phyloP scores from a whole-genome alignment of 2,329 filamentous ascomycete genomes.

The Myrmaecium sp. region DNA sequence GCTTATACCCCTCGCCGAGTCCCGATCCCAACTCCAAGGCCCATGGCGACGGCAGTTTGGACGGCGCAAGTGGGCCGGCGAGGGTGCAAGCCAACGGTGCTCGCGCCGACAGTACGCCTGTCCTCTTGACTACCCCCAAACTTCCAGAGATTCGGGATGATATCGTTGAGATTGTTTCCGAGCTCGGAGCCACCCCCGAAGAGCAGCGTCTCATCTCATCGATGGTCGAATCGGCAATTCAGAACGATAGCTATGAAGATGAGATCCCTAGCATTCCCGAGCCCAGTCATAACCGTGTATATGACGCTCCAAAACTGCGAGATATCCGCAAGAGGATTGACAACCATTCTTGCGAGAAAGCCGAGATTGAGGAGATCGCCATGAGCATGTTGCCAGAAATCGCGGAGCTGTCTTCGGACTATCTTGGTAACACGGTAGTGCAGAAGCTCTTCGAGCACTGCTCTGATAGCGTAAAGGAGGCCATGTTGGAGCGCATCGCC shows the following conservation, averaged over 20 bases:
- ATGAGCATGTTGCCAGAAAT: conserved; percentile 93
- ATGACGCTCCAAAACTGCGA: conserved; percentile 84
- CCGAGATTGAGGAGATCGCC: conserved; percentile 85
- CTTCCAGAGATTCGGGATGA: conserved; percentile 66
- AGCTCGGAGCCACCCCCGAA: conserved; percentile 72
- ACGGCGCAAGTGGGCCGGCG: too few species aligned
- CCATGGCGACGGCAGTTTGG: conserved; percentile 21
- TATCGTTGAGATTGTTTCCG: conserved; percentile 69
- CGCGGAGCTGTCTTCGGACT: conserved; percentile 85
- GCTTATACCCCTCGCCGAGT: conserved; percentile 76
- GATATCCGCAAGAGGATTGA: conserved; percentile 97
- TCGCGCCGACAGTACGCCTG: conserved; percentile 28
- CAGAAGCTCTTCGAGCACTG: conserved; percentile 97
- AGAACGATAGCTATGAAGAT: conserved; percentile 52
- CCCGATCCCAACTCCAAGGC: conserved; percentile 51
- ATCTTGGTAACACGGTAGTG: conserved; percentile 96
- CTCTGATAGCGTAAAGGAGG: conserved; percentile 75
- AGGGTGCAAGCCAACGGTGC: conserved; percentile 17
- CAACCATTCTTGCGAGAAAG: conserved; percentile 70
- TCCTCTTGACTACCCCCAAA: conserved; percentile 50
- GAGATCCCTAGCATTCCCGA: conserved; percentile 86
- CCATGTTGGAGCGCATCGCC: conserved; percentile 75
- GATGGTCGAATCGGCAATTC: conserved; percentile 61
- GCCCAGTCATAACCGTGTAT: conserved; percentile 71
- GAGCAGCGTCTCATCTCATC: conserved; percentile 56